Evolutionary conservation across 352 stramenopile genomes (phyloP), one percentile per base, ranked within the genome.

Genomic region (Halophytophthora batemanensis): DNA sequence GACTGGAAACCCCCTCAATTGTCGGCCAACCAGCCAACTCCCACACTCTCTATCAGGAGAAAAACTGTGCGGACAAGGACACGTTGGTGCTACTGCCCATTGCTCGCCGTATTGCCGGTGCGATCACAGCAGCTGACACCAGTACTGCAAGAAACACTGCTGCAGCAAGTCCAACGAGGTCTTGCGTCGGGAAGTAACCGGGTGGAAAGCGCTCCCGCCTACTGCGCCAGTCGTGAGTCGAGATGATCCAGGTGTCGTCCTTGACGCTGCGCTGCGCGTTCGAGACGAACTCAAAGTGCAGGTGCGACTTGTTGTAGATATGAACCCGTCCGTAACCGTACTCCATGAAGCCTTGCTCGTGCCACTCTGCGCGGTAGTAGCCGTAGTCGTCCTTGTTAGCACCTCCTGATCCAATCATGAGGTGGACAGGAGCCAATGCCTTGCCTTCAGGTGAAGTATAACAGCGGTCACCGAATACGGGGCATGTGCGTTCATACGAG

Each of bases 401-500:
- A 22, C 73, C 75, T 14, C 59, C 71, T 15, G 76, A 75, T 3
- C 73, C 76, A 17, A 87, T 59, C 61, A 77, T 77, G 34, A 83
- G 57, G 52, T 87, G 73, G 12, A 82, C 66, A 2, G 73, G 71
- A 1, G 70, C 76, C 46, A 80, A 63, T 11, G 64, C 72, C 42
- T 75, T 69, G 13, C 58, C 65, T 8, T 50, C 60, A 0, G 64
- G 51, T 15, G 64, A 64, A 18, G 69, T 57, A 22, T 62, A 62
- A 35, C 71, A 80, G n/a, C 58, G 56, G 39, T 74, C 60, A 18
- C 74, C 62, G 50, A 79, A 82, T 23, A 87, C 74, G 5, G 74
- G 57, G 21, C 69, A 83, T 12, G 74, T 86, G 42, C 74, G 74
- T 41, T 86, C 77, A 48, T 87, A 87, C 42, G 69, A 73, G 49